A percentile compares a stretch with the other conserved stretches of the same genome.
Evolutionary conservation across 352 stramenopile species (phyloP).

Genomic region (Pythium volutum): DNA sequence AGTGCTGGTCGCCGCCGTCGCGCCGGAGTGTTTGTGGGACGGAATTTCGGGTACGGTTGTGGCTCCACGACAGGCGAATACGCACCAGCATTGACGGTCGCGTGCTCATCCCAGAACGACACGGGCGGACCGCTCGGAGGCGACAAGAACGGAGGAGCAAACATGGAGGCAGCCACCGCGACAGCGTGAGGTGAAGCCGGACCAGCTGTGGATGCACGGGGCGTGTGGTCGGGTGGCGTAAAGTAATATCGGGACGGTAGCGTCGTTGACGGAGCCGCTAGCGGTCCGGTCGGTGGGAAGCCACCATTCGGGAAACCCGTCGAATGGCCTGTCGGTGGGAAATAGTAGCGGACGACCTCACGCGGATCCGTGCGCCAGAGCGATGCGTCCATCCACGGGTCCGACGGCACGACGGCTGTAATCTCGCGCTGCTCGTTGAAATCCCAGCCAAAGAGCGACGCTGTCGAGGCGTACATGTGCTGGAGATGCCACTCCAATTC

Average conservation of each 20-base stretch:
- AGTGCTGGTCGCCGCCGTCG: background rate
- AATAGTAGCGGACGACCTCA: constrained; percentile 64
- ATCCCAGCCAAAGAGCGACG: constrained; percentile 74
- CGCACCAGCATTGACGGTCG: background rate
- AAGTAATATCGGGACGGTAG: constrained; percentile 56
- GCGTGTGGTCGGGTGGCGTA: constrained; percentile 7
- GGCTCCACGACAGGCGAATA: constrained; percentile 6
- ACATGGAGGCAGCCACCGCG: constrained; percentile 2
- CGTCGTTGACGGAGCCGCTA: background rate
- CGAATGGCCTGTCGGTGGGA: constrained; percentile 16
- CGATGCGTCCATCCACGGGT: constrained; percentile 45
- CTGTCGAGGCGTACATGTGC: constrained; percentile 70
- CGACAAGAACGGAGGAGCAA: constrained; percentile 20
- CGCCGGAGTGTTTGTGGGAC: background rate
- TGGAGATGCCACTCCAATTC: constrained; percentile 67
- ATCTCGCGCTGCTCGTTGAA: constrained; percentile 60
- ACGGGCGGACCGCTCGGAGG: constrained; percentile 15
- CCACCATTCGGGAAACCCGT: constrained; percentile 3
- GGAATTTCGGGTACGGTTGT: constrained; percentile 12
- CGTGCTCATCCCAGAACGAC: constrained; percentile 19
- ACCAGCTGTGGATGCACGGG: background rate
- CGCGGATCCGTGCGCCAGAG: constrained; percentile 66
- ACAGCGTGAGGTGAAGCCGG: constrained; percentile 19
- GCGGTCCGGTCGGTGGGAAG: background rate
- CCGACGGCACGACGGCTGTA: constrained; percentile 7